A percentile compares a stretch with the other conserved stretches of the same genome.
These are phyloP conservation scores for Gynochthodes officinalis DNA, from an alignment of 257 asterid genomes.

Conservation along the genomic window DNA sequence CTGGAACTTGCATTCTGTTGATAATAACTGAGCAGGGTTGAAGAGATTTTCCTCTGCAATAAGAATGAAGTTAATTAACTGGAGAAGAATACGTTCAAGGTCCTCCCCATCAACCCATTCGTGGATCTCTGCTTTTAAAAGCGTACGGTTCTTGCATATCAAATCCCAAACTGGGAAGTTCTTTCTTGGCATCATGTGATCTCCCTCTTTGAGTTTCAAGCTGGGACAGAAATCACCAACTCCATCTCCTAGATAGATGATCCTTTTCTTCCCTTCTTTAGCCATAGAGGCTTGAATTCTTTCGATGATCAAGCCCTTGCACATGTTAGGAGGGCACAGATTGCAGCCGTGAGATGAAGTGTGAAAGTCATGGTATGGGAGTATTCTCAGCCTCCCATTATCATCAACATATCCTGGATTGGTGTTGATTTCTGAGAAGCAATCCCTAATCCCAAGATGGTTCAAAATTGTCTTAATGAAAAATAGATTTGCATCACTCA, in stretches of 20 bases:
- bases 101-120: conserved; percentile 68
- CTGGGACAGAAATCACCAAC: conserved; percentile 62
- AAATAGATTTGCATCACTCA: conserved; percentile 82
- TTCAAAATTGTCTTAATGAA: conserved; percentile 70
- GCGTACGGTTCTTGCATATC: conserved; percentile 38
- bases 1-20: conserved; percentile 26
- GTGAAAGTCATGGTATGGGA: conserved; percentile 62
- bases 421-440: conserved; percentile 64
- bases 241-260: conserved; percentile 76
- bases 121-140: conserved; percentile 47
- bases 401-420: conserved; percentile 65
- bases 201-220: conserved; percentile 43
- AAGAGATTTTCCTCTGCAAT: conserved; percentile 21
- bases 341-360: conserved; percentile 43
- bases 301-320: conserved; percentile 57
- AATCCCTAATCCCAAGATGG: conserved; percentile 56
- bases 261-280: conserved; percentile 52
- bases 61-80: conserved; percentile 38
- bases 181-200: conserved; percentile 78
- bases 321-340: conserved; percentile 51
- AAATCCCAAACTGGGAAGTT: conserved; percentile 68
- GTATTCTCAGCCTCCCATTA: conserved; percentile 61
- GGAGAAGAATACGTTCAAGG: conserved; percentile 36
- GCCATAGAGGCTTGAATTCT: conserved; percentile 53
- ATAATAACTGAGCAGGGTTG: conserved; percentile 6